Percentiles rank a stretch among this genome's conserved stretches.
Conservation (phyloP, 257 asterid genomes). For the Primulina huaijiensis region DNA sequence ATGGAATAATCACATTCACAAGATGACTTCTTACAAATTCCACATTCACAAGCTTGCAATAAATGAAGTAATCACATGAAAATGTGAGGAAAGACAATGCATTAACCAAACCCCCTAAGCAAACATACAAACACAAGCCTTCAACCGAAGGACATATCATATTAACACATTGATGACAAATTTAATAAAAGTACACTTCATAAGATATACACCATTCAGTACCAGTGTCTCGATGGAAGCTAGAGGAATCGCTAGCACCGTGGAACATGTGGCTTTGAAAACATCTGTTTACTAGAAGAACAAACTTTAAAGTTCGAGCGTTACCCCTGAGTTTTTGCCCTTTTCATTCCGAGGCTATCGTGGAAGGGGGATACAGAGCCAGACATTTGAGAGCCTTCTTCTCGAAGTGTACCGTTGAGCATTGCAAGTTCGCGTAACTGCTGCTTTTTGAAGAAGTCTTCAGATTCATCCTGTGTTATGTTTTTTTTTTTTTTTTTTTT, state of each 20-base stretch:
- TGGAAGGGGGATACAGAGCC: conserved; percentile 90
- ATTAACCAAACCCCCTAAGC: background rate
- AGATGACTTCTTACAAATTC: background rate
- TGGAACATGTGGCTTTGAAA: conserved; percentile 22
- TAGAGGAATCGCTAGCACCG: conserved; percentile 38
- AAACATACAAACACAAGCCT: background rate
- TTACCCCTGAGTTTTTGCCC: conserved; percentile 91
- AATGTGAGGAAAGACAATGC: background rate
- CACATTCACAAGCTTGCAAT: background rate
- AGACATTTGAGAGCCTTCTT: conserved; percentile 86
- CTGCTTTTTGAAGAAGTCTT: conserved; percentile 83
- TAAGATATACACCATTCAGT: conserved; percentile 33
- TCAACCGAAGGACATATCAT: background rate
- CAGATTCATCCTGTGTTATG: conserved; percentile 75
- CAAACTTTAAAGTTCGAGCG: conserved; percentile 26
- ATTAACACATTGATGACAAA: background rate
- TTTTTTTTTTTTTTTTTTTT: background rate
- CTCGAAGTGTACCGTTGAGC: conserved; percentile 93
- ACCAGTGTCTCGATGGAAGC: conserved; percentile 49
- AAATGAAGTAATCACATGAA: background rate
- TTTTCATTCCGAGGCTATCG: conserved; percentile 92
- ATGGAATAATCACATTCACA: too few relatives aligned
- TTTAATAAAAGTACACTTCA: conserved; percentile 45
- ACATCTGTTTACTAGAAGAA: conserved; percentile 33
- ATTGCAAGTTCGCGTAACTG: conserved; percentile 93